Base-by-base conservation (phyloP, 164 flowering plant genomes). In the Paratinospora sagittata region DNA sequence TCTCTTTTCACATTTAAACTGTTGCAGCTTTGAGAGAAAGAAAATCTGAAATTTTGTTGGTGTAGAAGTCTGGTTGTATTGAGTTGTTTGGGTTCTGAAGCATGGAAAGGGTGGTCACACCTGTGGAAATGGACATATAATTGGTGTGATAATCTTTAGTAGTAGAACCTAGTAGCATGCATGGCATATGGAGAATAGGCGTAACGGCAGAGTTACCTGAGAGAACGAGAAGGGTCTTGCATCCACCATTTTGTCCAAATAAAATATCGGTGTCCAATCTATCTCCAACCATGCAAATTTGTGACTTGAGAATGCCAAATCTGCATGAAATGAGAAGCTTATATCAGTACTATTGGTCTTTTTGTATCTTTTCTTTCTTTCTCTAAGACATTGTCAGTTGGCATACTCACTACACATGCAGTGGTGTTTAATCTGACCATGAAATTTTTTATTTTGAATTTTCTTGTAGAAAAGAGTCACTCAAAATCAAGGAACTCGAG, bases 271-370 rank as follows among this genome's bases (percentile, higher is more conserved):
- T 96, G 69, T 96, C 99, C 76, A 96, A 62, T 84, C 99, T 90
- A 82, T 93, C 98, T 65, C 97, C 99, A 37, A 96, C 99, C 99
- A 96, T 96, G 89, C 98, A 93, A 76, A 96, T 96, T 76, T 93
- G 97, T 45, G 99, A 93, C 84, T 91, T 93, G 55, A 69, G 76
- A 71, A 96, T 91, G 72, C 89, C 88, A 67, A 96, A 96, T 75
- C 99, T 93, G 91, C 45, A 58, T 75, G 1, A 12, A 10, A 9
- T 30, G 36, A 26, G 36, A 14, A 14, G 34, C 11, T 49, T 14
- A 49, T 17, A 49, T 49, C 17, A 49, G 17, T 19, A 49, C 19
- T 17, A 13, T 13, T 10, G 57, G 17, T 49, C 4, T 49, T 2
- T 49, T 49, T 49, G 0, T 49, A 10, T 13, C 3, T 49, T 49